Evolutionary conservation across 306 rosid genomes (phyloP).

Genomic region (Mimosa bimucronata): DNA sequence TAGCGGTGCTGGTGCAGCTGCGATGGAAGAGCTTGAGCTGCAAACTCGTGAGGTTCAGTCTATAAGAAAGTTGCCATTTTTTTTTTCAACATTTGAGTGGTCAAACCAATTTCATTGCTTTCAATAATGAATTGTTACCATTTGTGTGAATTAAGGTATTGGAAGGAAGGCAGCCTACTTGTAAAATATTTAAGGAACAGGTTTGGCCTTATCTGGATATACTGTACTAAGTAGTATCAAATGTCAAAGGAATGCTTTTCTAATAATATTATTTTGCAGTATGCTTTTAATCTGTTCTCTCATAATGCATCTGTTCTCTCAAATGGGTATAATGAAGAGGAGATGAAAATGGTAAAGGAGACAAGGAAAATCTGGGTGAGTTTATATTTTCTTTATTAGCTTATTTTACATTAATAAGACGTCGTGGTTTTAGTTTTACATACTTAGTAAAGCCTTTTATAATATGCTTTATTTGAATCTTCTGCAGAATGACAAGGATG

Average conservation of each 20-base stretch:
- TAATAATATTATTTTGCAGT: constrained; percentile 60
- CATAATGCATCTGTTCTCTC: constrained; percentile 84
- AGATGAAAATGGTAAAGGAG: constrained; percentile 96
- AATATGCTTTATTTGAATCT: not conserved
- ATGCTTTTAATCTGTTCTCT: constrained; percentile 94
- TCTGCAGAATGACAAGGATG: constrained; percentile 73
- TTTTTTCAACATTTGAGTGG: not conserved
- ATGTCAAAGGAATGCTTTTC: constrained; percentile 25
- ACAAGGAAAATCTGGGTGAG: constrained; percentile 94
- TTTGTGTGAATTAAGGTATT: constrained; percentile 55
- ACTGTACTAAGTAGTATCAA: not conserved
- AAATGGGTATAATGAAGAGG: constrained; percentile 98
- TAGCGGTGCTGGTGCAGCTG: constrained; percentile 99
- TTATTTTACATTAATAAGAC: not conserved
- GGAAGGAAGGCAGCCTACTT: constrained; percentile 83
- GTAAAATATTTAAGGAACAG: constrained; percentile 83
- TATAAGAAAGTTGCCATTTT: constrained; percentile 17
- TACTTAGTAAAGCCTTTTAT: not conserved
- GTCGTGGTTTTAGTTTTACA: not conserved
- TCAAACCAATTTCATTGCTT: not conserved
- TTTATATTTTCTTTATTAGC: constrained; percentile 9
- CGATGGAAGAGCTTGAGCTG: constrained; percentile 94
- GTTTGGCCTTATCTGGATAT: constrained; percentile 45
- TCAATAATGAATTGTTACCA: constrained; percentile 20
- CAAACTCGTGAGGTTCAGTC: constrained; percentile 89